These are phyloP conservation scores for Fusarium fujikuroi DNA, from an alignment of 2,329 filamentous ascomycete genomes.

Conservation along the genomic window DNA sequence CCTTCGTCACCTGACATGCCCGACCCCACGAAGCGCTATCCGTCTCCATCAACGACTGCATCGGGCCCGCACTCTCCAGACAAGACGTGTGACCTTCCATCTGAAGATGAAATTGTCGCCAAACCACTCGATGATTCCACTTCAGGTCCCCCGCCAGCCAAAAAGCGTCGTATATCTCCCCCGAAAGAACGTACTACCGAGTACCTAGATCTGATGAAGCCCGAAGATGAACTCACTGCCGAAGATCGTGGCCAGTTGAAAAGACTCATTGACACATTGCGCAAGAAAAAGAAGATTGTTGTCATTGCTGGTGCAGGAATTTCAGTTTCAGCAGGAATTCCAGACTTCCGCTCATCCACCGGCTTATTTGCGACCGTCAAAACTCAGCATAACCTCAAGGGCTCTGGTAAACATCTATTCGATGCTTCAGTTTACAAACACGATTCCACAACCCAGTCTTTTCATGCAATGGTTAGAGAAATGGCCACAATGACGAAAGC, in stretches of 20 bases:
- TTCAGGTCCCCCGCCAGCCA: conserved; percentile 75
- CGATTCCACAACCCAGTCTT: conserved; percentile 85
- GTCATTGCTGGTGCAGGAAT: conserved; percentile 97
- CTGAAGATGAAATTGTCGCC: conserved; percentile 47
- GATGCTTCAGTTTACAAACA: conserved; percentile 98
- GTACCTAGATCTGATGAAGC: conserved; percentile 75
- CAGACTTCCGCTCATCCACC: conserved; percentile 92
- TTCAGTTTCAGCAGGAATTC: conserved; percentile 95
- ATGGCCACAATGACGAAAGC: conserved; percentile 81
- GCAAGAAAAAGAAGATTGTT: conserved; percentile 94
- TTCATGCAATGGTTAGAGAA: conserved; percentile 95
- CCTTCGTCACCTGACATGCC: conserved; percentile 57
- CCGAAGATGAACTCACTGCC: conserved; percentile 59
- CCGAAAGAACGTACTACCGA: conserved; percentile 78
- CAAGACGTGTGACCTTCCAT: conserved; percentile 55
- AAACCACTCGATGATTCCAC: conserved; percentile 36
- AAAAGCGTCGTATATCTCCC: conserved; percentile 76
- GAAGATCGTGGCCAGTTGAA: conserved; percentile 68
- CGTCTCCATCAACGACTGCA: conserved; percentile 61
- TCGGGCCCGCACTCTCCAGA: conserved; percentile 64
- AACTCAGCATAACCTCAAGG: conserved; percentile 87
- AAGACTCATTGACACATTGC: conserved; percentile 77
- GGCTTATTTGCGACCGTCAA: conserved; percentile 89
- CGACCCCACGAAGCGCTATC: conserved; percentile 60
- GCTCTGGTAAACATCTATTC: conserved; percentile 92